Evolutionary conservation across 1,139 yeast genomes (phyloP).

Genomic region (Saccharomyces hybrid): DNA sequence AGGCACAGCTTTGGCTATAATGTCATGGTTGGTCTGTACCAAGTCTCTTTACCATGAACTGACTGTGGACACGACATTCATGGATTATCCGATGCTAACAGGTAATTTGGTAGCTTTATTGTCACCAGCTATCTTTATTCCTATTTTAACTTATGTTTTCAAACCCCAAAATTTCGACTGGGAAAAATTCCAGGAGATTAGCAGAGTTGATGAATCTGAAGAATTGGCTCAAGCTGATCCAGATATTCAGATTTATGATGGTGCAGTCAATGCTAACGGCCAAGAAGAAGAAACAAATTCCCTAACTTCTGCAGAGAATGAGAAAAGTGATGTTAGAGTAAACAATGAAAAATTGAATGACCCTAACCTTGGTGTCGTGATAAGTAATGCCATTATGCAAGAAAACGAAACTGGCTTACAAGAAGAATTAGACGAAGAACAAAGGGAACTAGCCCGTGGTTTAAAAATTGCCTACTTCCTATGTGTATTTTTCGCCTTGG

Average conservation of each 20-base stretch:
- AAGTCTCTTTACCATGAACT: constrained; percentile 46
- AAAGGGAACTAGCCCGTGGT: constrained; percentile 40
- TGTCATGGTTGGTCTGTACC: constrained; percentile 60
- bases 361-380: constrained; percentile 16
- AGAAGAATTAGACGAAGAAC: constrained; percentile 39
- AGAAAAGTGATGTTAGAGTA: constrained; percentile 29
- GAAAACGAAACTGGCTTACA: constrained; percentile 28
- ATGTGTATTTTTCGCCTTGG: constrained; percentile 50
- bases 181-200: constrained; percentile 48
- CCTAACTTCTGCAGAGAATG: constrained; percentile 16
- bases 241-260: constrained; percentile 25
- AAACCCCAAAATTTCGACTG: constrained; percentile 77
- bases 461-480: constrained; percentile 49
- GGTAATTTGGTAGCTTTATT: constrained; percentile 80
- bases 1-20: constrained; percentile 54
- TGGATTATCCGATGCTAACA: constrained; percentile 74
- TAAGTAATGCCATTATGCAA: constrained; percentile 1
- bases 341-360: constrained; percentile 36
- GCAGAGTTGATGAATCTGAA: constrained; percentile 60
- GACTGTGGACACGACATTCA: constrained; percentile 59
- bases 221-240: constrained; percentile 35
- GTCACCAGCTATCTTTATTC: constrained; percentile 63
- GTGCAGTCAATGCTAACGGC: constrained; percentile 20
- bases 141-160: constrained; percentile 55
- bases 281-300: constrained; percentile 14